These are phyloP conservation scores for Allodekkera sacchari DNA, from an alignment of 805 yeast genomes.

Conservation along the genomic window DNA sequence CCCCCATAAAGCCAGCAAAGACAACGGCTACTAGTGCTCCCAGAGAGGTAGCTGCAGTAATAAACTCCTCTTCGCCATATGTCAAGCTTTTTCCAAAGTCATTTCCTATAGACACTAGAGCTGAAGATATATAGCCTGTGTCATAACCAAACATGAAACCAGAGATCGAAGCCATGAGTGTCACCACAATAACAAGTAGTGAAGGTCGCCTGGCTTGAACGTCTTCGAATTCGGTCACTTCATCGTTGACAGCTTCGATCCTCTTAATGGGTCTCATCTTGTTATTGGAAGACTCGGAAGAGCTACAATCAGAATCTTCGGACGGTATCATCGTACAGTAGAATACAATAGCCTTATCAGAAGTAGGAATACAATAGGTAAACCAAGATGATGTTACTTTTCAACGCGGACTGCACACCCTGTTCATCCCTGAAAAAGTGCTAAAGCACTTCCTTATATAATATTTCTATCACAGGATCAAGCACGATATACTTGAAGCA, in stretches of 20 bases:
- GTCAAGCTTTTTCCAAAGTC: constrained; percentile 60
- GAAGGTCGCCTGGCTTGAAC: constrained; percentile 48
- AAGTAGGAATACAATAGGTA: too few relatives aligned
- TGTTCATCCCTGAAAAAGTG: too few relatives aligned
- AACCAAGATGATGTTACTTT: too few relatives aligned
- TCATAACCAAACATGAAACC: constrained; percentile 98
- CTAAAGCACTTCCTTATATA: too few relatives aligned
- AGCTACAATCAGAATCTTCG: too few relatives aligned
- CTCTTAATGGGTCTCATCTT: neutral
- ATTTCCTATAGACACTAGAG: constrained; percentile 74
- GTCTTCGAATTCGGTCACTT: constrained; percentile 38
- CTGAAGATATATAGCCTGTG: constrained; percentile 95
- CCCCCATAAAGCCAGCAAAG: constrained; percentile 76
- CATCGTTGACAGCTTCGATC: constrained; percentile 30
- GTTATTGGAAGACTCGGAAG: neutral
- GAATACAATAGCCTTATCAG: too few relatives aligned
- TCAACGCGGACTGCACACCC: too few relatives aligned
- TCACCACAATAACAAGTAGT: constrained; percentile 54
- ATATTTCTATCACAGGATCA: too few relatives aligned
- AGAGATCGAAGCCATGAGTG: constrained; percentile 77
- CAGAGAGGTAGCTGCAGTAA: constrained; percentile 88
- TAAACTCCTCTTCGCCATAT: constrained; percentile 76
- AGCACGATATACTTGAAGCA: too few relatives aligned
- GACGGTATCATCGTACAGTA: too few relatives aligned
- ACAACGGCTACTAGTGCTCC: constrained; percentile 83